phyloP scores from a whole-genome alignment of 1,284 basidiomycete genomes.

The Ceratobasidium sp. region DNA sequence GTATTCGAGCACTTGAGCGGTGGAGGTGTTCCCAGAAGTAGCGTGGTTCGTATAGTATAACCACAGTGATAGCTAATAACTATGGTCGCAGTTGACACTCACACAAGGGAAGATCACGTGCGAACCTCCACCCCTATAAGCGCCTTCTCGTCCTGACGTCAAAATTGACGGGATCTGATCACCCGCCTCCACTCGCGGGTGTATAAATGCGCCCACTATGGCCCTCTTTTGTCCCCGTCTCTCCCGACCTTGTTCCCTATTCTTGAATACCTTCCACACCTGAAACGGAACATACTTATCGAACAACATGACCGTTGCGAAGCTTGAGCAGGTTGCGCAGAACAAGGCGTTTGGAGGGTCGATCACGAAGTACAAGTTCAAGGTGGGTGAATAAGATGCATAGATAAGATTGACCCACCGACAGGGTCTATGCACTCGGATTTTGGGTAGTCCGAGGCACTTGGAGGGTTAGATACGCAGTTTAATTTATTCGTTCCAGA shows the following conservation, averaged over 20 bases:
- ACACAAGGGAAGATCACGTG: no score
- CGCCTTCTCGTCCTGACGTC: slow-evolving; percentile 18
- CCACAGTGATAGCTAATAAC: no score
- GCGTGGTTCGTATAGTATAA: no score
- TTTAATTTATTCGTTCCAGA: slow-evolving; percentile 94
- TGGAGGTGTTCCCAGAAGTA: no score
- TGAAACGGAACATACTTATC: background rate
- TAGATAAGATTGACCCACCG: slow-evolving; percentile 22
- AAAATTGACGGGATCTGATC: slow-evolving; percentile 37
- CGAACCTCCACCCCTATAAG: background rate
- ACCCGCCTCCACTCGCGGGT: slow-evolving; percentile 38
- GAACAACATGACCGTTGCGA: slow-evolving; percentile 36
- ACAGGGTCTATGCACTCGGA: slow-evolving; percentile 17
- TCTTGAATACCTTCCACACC: background rate
- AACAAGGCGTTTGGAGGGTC: slow-evolving; percentile 86
- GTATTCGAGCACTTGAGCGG: no score
- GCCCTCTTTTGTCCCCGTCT: no score
- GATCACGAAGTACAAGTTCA: slow-evolving; percentile 89
- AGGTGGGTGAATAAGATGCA: slow-evolving; percentile 60
- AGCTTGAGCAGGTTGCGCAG: slow-evolving; percentile 66
- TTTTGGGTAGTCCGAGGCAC: slow-evolving; percentile 67
- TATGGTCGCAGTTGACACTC: no score
- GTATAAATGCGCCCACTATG: slow-evolving; percentile 17
- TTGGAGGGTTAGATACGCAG: slow-evolving; percentile 83
- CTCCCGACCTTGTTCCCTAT: background rate